A percentile compares a stretch with the other conserved stretches of the same genome.
These are phyloP conservation scores for Berberis thunbergii DNA, from an alignment of 164 flowering plant genomes.

Conservation along the genomic window DNA sequence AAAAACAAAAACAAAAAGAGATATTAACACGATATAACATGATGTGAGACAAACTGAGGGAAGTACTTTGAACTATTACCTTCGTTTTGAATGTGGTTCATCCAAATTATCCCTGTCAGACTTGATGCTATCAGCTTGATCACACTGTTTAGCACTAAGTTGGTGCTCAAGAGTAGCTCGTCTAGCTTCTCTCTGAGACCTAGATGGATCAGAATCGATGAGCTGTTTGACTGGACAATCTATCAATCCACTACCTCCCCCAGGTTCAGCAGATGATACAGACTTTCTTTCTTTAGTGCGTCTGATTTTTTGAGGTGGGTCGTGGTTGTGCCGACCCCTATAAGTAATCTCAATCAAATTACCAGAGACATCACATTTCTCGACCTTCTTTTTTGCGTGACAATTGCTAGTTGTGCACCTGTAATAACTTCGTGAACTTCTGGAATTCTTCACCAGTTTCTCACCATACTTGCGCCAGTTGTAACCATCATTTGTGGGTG, in stretches of 20 bases:
- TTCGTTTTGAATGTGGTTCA: slow-evolving; percentile 46
- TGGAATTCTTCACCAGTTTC: slow-evolving; percentile 74
- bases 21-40: not conserved
- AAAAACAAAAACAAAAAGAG: not conserved
- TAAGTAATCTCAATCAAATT: slow-evolving; percentile 48
- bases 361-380: slow-evolving; percentile 45
- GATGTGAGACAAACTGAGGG: not conserved
- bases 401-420: slow-evolving; percentile 66
- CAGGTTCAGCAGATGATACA: slow-evolving; percentile 20
- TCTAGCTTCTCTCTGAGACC: slow-evolving; percentile 26
- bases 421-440: slow-evolving; percentile 77
- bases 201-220: slow-evolving; percentile 23
- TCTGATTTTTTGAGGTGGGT: slow-evolving; percentile 54
- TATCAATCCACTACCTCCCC: slow-evolving; percentile 12
- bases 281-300: slow-evolving; percentile 29
- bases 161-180: slow-evolving; percentile 25
- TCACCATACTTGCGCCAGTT: slow-evolving; percentile 97
- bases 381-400: slow-evolving; percentile 65
- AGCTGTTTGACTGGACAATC: slow-evolving; percentile 11
- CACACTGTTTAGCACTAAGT: slow-evolving; percentile 20
- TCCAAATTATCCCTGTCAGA: slow-evolving; percentile 32
- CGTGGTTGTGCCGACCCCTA: slow-evolving; percentile 73
- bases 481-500: slow-evolving; percentile 57
- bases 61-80: slow-evolving; percentile 23
- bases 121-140: slow-evolving; percentile 13